These are phyloP conservation scores for Tricholoma saponaceum DNA, from an alignment of 768 basidiomycete genomes.

Conservation along the genomic window DNA sequence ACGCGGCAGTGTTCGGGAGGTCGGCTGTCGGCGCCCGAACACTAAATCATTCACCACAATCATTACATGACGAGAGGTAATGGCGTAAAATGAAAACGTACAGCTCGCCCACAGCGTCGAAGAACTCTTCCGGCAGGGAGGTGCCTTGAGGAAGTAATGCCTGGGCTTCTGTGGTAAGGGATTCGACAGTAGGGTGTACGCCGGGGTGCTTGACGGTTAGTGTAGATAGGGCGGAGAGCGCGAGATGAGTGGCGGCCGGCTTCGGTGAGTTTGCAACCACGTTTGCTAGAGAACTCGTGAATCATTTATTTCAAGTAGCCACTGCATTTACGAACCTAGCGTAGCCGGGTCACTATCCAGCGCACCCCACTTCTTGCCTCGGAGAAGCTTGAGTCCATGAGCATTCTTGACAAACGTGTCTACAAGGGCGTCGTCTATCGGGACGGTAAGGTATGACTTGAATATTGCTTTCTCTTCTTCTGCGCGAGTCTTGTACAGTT, in stretches of 20 bases:
- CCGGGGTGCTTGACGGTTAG: slow-evolving; percentile 24
- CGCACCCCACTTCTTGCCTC: slow-evolving; percentile 58
- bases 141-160: slow-evolving; percentile 44
- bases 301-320: not conserved
- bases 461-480: slow-evolving; percentile 62
- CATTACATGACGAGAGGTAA: slow-evolving; percentile 8
- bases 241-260: slow-evolving; percentile 66
- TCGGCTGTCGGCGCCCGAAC: slow-evolving; percentile 79
- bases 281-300: slow-evolving; percentile 29
- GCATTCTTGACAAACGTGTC: slow-evolving; percentile 79
- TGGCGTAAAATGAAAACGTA: slow-evolving; percentile 35
- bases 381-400: slow-evolving; percentile 64
- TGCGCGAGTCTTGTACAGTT: slow-evolving; percentile 76
- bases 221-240: slow-evolving; percentile 57
- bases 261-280: slow-evolving; percentile 41
- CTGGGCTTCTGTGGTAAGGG: slow-evolving; percentile 48
- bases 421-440: slow-evolving; percentile 48
- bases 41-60: slow-evolving; percentile 31
- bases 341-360: slow-evolving; percentile 46
- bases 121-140: slow-evolving; percentile 51
- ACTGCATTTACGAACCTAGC: slow-evolving; percentile 37
- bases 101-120: slow-evolving; percentile 73
- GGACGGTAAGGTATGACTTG: slow-evolving; percentile 41
- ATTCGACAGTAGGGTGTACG: slow-evolving; percentile 42
- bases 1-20: slow-evolving; percentile 89